Conservation (phyloP, 2,329 filamentous ascomycete species). For the Raffaelea arxii region DNA sequence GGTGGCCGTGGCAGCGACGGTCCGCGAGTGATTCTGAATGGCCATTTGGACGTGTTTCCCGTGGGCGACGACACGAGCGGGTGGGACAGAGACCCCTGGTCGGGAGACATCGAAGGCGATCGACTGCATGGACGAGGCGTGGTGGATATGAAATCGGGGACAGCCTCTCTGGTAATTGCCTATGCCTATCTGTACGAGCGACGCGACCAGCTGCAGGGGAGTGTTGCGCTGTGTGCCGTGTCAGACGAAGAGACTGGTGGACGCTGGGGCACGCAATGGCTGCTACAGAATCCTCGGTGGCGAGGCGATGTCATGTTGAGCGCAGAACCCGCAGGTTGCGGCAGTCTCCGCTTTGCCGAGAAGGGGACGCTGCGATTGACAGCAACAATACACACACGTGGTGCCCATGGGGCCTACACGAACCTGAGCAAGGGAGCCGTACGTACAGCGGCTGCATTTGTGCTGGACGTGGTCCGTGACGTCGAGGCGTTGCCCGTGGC, state of each 20-base stretch:
- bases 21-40: slow-evolving; percentile 6
- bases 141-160: slow-evolving; percentile 11
- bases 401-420: slow-evolving; percentile 7
- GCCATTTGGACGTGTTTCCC: slow-evolving; percentile 8
- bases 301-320: slow-evolving; percentile 9
- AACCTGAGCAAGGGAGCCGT: slow-evolving; percentile 8
- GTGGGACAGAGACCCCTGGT: slow-evolving; percentile 8
- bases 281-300: slow-evolving; percentile 1
- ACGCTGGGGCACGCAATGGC: slow-evolving; percentile 5
- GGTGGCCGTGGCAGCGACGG: slow-evolving; percentile 2
- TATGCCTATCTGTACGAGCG: slow-evolving; percentile 3
- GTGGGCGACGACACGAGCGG: slow-evolving; percentile 1
- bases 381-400: slow-evolving; percentile 1
- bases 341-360: slow-evolving; percentile 9
- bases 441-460: background rate
- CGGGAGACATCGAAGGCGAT: slow-evolving; percentile 7
- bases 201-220: slow-evolving; percentile 3
- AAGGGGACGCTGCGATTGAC: slow-evolving; percentile 10
- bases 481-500: slow-evolving; percentile 2
- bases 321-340: slow-evolving; percentile 8
- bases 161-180: slow-evolving; percentile 6
- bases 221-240: slow-evolving; percentile 7
- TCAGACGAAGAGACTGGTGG: slow-evolving; percentile 9
- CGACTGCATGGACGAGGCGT: slow-evolving; percentile 7
- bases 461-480: background rate